These are phyloP conservation scores for Stachybotrys chlorohalonatus DNA, from an alignment of 2,329 filamentous ascomycete genomes.

Conservation along the genomic window DNA sequence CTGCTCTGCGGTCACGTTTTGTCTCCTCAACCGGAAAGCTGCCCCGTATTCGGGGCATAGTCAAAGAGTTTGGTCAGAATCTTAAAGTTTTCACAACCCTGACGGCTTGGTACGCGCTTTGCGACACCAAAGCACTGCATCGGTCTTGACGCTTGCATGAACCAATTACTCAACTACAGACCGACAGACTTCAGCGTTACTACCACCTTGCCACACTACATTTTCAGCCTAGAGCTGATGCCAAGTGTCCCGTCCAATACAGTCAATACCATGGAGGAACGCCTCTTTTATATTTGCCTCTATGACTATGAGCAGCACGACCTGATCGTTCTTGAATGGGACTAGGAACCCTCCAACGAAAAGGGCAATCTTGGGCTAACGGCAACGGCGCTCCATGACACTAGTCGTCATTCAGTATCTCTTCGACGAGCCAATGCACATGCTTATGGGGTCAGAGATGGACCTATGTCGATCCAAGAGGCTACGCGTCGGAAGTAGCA, in stretches of 20 bases:
- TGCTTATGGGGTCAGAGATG: not conserved
- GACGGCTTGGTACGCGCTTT: not conserved
- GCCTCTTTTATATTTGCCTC: not conserved
- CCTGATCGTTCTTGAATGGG: not conserved
- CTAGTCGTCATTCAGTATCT: not conserved
- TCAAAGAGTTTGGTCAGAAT: slow-evolving; percentile 10
- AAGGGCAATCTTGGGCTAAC: not conserved
- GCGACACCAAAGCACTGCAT: not conserved
- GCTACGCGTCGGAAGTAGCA: not conserved
- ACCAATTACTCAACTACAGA: not conserved
- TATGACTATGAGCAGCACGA: not conserved
- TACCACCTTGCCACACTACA: not conserved
- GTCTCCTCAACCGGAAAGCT: slow-evolving; percentile 4
- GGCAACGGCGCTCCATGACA: not conserved
- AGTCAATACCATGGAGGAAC: not conserved
- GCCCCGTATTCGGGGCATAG: slow-evolving; percentile 11
- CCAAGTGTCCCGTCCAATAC: not conserved
- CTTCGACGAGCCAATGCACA: not conserved
- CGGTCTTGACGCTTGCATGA: not conserved
- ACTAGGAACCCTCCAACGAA: not conserved
- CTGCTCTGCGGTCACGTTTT: not conserved
- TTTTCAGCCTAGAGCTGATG: not conserved
- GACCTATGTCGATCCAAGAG: not conserved
- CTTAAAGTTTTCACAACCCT: not conserved
- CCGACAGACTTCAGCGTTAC: not conserved